phyloP scores from a whole-genome alignment of 768 basidiomycete species.

The Gyrodon lividus region DNA sequence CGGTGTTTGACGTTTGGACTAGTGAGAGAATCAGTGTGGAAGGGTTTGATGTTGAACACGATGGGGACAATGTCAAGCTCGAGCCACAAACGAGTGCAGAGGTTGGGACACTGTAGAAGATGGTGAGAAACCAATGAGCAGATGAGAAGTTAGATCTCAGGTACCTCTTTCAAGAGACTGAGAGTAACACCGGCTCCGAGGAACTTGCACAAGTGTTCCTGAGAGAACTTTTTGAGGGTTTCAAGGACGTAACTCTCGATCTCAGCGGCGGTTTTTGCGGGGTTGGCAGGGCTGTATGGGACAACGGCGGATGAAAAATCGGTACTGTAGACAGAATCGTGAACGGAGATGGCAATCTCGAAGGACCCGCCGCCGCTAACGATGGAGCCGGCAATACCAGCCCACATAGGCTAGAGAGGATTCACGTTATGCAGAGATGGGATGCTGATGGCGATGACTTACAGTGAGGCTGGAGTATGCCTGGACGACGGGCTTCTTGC shows the following conservation, averaged over 20 bases:
- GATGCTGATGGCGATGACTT: slow-evolving; percentile 26
- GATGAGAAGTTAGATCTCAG: slow-evolving; percentile 12
- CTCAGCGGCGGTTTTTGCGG: slow-evolving; percentile 53
- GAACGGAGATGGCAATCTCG: slow-evolving; percentile 76
- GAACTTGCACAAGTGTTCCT: slow-evolving; percentile 83
- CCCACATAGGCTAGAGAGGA: slow-evolving; percentile 77
- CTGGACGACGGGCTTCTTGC: slow-evolving; percentile 52
- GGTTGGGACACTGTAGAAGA: slow-evolving; percentile 59
- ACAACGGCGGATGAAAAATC: slow-evolving; percentile 66
- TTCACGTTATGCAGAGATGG: not conserved
- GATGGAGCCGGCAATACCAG: slow-evolving; percentile 66
- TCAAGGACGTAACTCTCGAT: slow-evolving; percentile 66
- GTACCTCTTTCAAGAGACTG: slow-evolving; percentile 65
- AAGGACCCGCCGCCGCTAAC: slow-evolving; percentile 58
- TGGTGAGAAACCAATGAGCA: slow-evolving; percentile 17
- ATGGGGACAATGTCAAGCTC: slow-evolving; percentile 82
- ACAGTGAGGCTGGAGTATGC: slow-evolving; percentile 68
- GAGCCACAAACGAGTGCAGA: slow-evolving; percentile 85
- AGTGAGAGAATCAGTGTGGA: slow-evolving; percentile 76
- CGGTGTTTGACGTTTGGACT: slow-evolving; percentile 81
- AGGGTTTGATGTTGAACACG: slow-evolving; percentile 83
- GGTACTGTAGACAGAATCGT: slow-evolving; percentile 83
- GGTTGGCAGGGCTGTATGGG: slow-evolving; percentile 48
- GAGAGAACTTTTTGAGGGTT: slow-evolving; percentile 68
- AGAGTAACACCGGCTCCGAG: slow-evolving; percentile 80